Conservation (phyloP, 2,329 filamentous ascomycete genomes). For the Pseudogymnoascus sp. region DNA sequence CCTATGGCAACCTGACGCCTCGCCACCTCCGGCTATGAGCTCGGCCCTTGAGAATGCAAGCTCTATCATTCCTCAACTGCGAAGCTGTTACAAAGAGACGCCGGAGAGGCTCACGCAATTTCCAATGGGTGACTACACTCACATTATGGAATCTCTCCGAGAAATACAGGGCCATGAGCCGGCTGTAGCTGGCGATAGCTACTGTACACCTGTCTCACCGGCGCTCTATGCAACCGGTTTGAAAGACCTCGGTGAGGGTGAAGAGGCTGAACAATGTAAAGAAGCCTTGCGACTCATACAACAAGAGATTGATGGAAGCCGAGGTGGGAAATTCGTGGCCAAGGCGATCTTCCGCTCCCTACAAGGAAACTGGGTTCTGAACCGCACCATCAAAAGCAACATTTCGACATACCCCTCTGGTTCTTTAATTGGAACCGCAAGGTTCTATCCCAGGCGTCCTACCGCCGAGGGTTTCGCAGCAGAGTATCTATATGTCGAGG, state of each 20-base stretch:
- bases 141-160: slow-evolving; percentile 64
- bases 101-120: slow-evolving; percentile 55
- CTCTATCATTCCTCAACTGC: slow-evolving; percentile 20
- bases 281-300: background rate
- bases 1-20: slow-evolving; percentile 41
- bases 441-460: slow-evolving; percentile 53
- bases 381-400: slow-evolving; percentile 45
- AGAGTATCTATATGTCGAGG: slow-evolving; percentile 61
- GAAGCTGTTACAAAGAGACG: slow-evolving; percentile 14
- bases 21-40: background rate
- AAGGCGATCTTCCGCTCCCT: slow-evolving; percentile 62
- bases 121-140: slow-evolving; percentile 75
- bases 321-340: slow-evolving; percentile 47
- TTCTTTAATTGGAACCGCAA: slow-evolving; percentile 54
- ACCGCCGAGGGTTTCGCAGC: slow-evolving; percentile 37
- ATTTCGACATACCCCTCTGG: slow-evolving; percentile 54
- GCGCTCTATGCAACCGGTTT: background rate
- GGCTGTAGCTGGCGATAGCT: slow-evolving; percentile 3
- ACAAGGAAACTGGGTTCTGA: slow-evolving; percentile 60
- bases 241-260: background rate
- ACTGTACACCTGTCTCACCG: slow-evolving; percentile 33
- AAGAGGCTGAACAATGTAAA: background rate
- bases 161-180: slow-evolving; percentile 45
- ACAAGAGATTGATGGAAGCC: slow-evolving; percentile 13
- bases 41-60: background rate